These are phyloP conservation scores for Candida ipomoeae DNA, from an alignment of 805 yeast species.

Conservation along the genomic window DNA sequence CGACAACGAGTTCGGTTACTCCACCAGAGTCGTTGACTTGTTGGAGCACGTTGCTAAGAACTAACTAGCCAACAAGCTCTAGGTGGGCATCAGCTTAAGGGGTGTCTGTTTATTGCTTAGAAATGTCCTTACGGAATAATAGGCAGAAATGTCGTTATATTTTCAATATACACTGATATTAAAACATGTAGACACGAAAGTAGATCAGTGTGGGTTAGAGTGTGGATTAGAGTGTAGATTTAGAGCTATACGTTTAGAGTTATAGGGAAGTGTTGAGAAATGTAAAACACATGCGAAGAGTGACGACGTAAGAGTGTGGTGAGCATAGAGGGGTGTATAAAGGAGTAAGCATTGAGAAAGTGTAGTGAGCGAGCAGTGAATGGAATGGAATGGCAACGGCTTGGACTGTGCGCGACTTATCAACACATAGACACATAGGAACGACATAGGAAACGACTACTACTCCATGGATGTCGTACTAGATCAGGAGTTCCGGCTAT, in stretches of 20 bases:
- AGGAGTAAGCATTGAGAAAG: too few relatives aligned
- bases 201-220: too few relatives aligned
- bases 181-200: not conserved
- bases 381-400: too few relatives aligned
- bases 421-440: too few relatives aligned
- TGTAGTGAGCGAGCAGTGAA: too few relatives aligned
- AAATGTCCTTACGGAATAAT: not conserved
- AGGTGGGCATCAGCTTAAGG: not conserved
- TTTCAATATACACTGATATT: not conserved
- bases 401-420: not conserved
- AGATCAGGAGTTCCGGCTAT: conserved; percentile 9
- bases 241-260: too few relatives aligned
- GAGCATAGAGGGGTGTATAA: too few relatives aligned
- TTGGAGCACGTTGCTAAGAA: conserved; percentile 70
- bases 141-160: not conserved
- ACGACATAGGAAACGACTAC: too few relatives aligned
- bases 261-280: too few relatives aligned
- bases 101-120: conserved; percentile 7
- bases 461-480: conserved; percentile 9
- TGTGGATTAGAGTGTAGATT: too few relatives aligned
- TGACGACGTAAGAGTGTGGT: too few relatives aligned
- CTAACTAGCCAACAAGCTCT: conserved; percentile 16
- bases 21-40: conserved; percentile 92
- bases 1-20: conserved; percentile 95
- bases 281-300: too few relatives aligned